phyloP scores from a whole-genome alignment of 2,329 filamentous ascomycete genomes.

The Fusarium chuoi region DNA sequence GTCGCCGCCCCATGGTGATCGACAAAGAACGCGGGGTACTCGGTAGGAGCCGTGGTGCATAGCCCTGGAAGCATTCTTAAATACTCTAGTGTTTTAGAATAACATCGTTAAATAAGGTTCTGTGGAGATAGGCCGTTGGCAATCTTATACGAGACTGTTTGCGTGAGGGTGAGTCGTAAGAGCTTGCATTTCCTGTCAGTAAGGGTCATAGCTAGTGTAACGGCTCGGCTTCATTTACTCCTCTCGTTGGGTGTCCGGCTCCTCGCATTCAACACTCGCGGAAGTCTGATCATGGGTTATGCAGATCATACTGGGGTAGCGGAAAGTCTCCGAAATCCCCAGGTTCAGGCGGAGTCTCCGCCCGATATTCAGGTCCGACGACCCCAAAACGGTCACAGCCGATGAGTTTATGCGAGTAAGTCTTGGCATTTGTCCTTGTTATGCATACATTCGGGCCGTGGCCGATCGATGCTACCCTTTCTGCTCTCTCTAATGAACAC shows the following conservation, averaged over 20 bases:
- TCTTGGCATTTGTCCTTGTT: conserved; percentile 2
- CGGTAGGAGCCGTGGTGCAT: not conserved
- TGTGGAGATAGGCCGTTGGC: too few relatives aligned
- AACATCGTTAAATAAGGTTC: too few relatives aligned
- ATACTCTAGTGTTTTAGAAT: not conserved
- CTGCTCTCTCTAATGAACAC: accelerated
- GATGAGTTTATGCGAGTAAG: not conserved
- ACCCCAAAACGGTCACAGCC: not conserved
- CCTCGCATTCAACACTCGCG: not conserved
- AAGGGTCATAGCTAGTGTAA: accelerated
- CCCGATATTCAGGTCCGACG: not conserved
- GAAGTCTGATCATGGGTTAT: not conserved
- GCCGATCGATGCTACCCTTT: not conserved
- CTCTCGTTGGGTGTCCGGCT: too few relatives aligned
- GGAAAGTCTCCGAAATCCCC: not conserved
- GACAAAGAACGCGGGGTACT: conserved; percentile 1
- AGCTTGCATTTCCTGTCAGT: not conserved
- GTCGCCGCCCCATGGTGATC: conserved; percentile 9
- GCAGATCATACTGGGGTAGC: not conserved
- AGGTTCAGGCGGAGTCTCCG: conserved; percentile 20
- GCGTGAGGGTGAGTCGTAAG: accelerated
- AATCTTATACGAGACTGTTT: too few relatives aligned
- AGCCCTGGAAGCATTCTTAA: not conserved
- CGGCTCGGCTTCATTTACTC: accelerated
- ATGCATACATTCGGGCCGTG: conserved; percentile 10